These are phyloP conservation scores for Aspergillus uvarum DNA, from an alignment of 2,329 filamentous ascomycete species.

Conservation along the genomic window DNA sequence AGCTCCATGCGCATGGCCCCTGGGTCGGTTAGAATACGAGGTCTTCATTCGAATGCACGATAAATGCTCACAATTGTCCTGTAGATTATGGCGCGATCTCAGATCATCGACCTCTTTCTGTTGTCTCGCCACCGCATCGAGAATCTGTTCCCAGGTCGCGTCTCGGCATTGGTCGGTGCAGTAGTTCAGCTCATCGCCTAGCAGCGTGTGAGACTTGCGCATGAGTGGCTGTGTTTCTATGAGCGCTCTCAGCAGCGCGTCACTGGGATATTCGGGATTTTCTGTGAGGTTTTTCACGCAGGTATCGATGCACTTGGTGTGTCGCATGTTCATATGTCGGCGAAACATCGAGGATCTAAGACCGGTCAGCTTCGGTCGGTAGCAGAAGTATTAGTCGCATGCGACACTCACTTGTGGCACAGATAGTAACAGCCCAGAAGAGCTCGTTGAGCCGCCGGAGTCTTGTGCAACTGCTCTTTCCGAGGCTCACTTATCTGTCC, in stretches of 20 bases:
- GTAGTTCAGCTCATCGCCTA: neutral
- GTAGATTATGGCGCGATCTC: neutral
- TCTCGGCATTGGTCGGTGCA: neutral
- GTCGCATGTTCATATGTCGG: conserved; percentile 12
- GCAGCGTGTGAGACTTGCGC: neutral
- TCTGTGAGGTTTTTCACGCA: conserved; percentile 3
- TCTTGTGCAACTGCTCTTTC: neutral
- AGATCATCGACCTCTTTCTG: neutral
- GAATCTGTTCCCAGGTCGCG: neutral
- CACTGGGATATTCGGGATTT: conserved; percentile 11
- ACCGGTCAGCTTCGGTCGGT: neutral
- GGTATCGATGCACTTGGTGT: conserved; percentile 13
- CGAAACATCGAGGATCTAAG: conserved; percentile 12
- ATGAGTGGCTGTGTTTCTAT: neutral
- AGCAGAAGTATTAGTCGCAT: too few species aligned
- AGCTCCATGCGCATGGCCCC: conserved; percentile 10
- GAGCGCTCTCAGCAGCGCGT: conserved; percentile 7
- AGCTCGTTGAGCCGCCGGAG: conserved; percentile 7
- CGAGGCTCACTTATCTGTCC: neutral
- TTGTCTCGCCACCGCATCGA: neutral
- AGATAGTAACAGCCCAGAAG: conserved; percentile 14
- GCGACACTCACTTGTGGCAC: conserved; percentile 4
- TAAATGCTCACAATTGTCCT: conserved; percentile 1
- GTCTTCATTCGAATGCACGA: neutral
- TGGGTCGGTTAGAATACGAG: neutral